Evolutionary conservation across 164 flowering plant species (phyloP).

Genomic region (Vitis labrusca): DNA sequence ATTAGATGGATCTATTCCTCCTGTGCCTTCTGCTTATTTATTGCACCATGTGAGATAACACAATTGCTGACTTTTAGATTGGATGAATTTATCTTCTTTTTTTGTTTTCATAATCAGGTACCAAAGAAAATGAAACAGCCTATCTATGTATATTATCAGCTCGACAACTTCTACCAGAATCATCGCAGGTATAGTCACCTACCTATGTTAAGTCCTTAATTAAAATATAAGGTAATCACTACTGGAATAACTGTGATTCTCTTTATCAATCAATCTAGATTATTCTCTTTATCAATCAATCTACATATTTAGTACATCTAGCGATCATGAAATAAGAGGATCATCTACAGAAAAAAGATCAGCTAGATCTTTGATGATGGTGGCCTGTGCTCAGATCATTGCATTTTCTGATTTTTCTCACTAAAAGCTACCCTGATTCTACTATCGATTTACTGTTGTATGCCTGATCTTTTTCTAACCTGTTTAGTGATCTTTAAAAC

Average conservation of each 20-base stretch:
- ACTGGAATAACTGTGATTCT: background rate
- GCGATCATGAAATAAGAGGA: background rate
- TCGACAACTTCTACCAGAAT: slow-evolving; percentile 83
- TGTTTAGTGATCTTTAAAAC: background rate
- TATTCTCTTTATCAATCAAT: background rate
- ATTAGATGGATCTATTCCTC: too few relatives aligned
- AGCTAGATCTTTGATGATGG: background rate
- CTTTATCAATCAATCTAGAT: background rate
- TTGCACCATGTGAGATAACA: too few relatives aligned
- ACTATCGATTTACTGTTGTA: too few relatives aligned
- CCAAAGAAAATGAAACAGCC: slow-evolving; percentile 74
- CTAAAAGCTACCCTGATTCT: too few relatives aligned
- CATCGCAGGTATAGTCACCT: slow-evolving; percentile 57
- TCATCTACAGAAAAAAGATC: background rate
- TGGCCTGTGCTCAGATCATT: background rate
- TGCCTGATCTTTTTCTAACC: background rate
- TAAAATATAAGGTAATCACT: too few relatives aligned
- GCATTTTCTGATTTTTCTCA: too few relatives aligned
- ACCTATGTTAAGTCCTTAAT: background rate
- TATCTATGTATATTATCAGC: slow-evolving; percentile 75
- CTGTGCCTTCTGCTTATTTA: too few relatives aligned
- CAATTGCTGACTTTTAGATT: background rate
- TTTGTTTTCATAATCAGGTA: slow-evolving; percentile 36
- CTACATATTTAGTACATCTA: background rate
- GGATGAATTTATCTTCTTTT: background rate